A percentile compares a stretch with the other conserved stretches of the same genome.
Evolutionary conservation across 495 filamentous ascomycete species (phyloP).

Genomic region (Schizothecium vesticola): DNA sequence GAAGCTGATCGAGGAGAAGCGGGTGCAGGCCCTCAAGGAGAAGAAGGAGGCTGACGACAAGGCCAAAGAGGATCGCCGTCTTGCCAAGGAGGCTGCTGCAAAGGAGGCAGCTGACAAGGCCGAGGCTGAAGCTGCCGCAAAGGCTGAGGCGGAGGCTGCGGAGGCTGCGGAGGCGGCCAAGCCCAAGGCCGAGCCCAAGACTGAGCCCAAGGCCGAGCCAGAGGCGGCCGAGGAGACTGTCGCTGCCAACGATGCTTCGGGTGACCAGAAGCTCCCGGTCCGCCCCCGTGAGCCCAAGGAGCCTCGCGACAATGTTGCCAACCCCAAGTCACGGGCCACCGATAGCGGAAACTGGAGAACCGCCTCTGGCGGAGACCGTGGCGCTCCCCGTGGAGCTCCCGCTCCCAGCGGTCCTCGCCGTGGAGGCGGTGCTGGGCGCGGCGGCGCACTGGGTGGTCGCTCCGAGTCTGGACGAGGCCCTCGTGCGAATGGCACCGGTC

Average conservation of each 20-base stretch:
- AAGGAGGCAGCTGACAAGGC: constrained; percentile 51
- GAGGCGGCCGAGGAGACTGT: constrained; percentile 17
- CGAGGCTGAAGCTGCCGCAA: constrained; percentile 24
- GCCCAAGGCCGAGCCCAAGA: constrained; percentile 28
- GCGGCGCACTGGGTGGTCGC: constrained; percentile 40
- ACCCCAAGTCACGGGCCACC: constrained; percentile 36
- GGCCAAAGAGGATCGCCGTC: constrained; percentile 64
- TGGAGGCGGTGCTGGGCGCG: constrained; percentile 41
- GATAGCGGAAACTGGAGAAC: constrained; percentile 51
- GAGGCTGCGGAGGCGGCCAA: constrained; percentile 29
- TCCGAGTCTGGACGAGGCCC: constrained; percentile 36
- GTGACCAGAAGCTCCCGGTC: constrained; percentile 31
- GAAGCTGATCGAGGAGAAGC: constrained; percentile 84
- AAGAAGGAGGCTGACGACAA: constrained; percentile 90
- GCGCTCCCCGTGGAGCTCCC: constrained; percentile 34
- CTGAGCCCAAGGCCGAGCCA: constrained; percentile 21
- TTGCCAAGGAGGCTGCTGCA: constrained; percentile 58
- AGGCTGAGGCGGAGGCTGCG: constrained; percentile 53
- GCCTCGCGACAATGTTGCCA: constrained; percentile 20
- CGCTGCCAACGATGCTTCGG: constrained; percentile 20
- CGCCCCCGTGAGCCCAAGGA: constrained; percentile 25
- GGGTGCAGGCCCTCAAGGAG: constrained; percentile 62
- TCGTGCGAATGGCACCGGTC: constrained; percentile 40
- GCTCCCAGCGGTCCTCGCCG: constrained; percentile 31
- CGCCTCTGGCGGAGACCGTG: constrained; percentile 36